Conservation (phyloP, 2,329 filamentous ascomycete genomes). For the Metarhizium robertsii region DNA sequence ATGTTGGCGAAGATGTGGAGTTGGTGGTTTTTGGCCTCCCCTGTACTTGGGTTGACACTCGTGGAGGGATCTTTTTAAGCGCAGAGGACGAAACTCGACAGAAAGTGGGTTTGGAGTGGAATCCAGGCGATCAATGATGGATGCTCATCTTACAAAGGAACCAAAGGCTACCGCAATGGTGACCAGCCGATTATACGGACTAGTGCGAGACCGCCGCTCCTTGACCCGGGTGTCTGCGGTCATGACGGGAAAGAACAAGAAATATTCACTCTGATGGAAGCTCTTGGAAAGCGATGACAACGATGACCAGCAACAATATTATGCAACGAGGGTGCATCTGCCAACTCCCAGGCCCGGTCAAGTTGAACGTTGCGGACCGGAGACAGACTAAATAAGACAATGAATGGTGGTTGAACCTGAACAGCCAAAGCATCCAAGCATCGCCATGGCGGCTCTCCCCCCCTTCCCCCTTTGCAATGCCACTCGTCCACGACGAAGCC, state of each 20-base stretch:
- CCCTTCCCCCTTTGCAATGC: too few species aligned
- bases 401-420: too few species aligned
- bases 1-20: too few species aligned
- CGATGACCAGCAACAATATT: background rate
- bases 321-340: background rate
- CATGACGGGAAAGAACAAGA: background rate
- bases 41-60: too few species aligned
- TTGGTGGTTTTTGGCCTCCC: too few species aligned
- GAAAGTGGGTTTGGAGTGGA: background rate
- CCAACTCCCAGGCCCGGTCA: too few species aligned
- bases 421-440: too few species aligned
- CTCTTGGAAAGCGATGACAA: background rate
- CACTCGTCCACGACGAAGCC: background rate
- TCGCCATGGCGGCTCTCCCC: too few species aligned
- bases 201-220: conserved; percentile 12
- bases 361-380: too few species aligned
- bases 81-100: background rate
- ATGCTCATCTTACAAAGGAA: conserved; percentile 17
- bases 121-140: background rate
- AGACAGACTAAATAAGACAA: too few species aligned
- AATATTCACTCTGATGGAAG: too few species aligned
- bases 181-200: conserved; percentile 23
- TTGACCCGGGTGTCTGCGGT: background rate
- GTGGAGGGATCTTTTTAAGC: too few species aligned
- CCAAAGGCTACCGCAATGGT: conserved; percentile 25